Evolutionary conservation across 192 early-diverging fungal genomes (phyloP), one percentile per base, ranked within the genome.

Genomic region (Coemansia umbellata): DNA sequence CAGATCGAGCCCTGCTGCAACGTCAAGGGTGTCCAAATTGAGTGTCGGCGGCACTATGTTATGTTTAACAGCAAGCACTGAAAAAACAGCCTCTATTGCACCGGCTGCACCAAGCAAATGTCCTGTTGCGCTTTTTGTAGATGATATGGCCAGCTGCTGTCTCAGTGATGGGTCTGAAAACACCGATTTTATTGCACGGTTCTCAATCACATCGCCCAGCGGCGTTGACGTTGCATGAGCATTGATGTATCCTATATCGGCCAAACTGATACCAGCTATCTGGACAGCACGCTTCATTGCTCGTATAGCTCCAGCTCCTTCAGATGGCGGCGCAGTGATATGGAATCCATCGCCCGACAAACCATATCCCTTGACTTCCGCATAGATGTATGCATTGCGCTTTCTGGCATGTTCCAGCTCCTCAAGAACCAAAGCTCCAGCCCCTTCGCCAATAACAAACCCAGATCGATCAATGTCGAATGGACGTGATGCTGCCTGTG

Each of bases 51-150:
- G 95, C 2, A 92, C 60, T 13, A 84, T 62, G 63, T 87, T 63
- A 80, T 91, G 47, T 13, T 33, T 43, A 22, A 98, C 60, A 8
- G 91, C 82, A 39, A 94, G 58, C 19, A 95, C 84, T 1, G 92
- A 79, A 55, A 93, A 94, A 3, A 95, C 87, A 3, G 93, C 91
- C 66, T 98, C 95, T 8, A 95, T 85, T 5, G 93, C 86, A 13
- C 95, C 93, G 2, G 95, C 95, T 2, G 92, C 95, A 1, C 95
- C 95, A n/a, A 98, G 75, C 37, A 98, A 71, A 73, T 98, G 95
- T 8, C 95, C 95, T 1, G 87, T 87, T 2, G 95, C 87, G 19
- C 92, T 85, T 54, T 97, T 97, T 10, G 91, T 94, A 2, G 92
- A 91, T 6, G 92, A 94, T 2, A 94, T 86, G 6, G 86, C 83